Base-by-base conservation (phyloP, 1,139 yeast genomes). In the Candida glucosophila region DNA sequence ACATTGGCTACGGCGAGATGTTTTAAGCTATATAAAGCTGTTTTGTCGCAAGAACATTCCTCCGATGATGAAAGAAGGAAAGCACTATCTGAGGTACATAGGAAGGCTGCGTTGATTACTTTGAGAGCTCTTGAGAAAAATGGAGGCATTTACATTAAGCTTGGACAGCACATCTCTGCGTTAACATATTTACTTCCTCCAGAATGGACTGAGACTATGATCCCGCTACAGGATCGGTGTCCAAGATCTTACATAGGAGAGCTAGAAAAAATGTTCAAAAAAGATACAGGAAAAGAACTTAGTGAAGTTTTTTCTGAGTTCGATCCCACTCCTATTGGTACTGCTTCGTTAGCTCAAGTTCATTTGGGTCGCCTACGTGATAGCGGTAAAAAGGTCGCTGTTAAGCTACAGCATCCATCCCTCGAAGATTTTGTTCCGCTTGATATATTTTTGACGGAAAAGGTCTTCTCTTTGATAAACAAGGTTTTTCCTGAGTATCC, bases 131-230 rank as follows among this genome's bases (percentile, higher is more conserved):
- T 90, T 20, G 90, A 85, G 41, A 65, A 62, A 18, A 90, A 90
- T 44, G 96, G 95, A 10, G 98, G 98, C 3, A 70, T 90, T 5
- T 90, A 79, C 51, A 90, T 90, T 49, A 92, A 92, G 49, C 59
- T 90, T 23, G 98, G 99, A 5, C 98, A 90, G 48, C 98, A 90
- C 49, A 63, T 90, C 12, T 73, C 90, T 17, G 97, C 97, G 0
- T 67, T 90, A 67, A 83, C 96, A 0, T 92, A 90, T 52, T 58
- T 90, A 18, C 60, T 90, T 31, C 98, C 99, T 0, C 65, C 58
- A 8, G 96, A 92, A 54, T 90, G 99, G 99, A 88, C 97, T 0
- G 73, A 73, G 12, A 80, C 97, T 0, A 90, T 90, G 96, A 67
- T 78, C 20, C 95, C 96, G 1, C 57, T 92, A 28, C 97, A 90